Percentiles rank a stretch among this genome's conserved stretches.
phyloP scores from a whole-genome alignment of 108 stramenopile species.

The Cylindrotheca closterium region DNA sequence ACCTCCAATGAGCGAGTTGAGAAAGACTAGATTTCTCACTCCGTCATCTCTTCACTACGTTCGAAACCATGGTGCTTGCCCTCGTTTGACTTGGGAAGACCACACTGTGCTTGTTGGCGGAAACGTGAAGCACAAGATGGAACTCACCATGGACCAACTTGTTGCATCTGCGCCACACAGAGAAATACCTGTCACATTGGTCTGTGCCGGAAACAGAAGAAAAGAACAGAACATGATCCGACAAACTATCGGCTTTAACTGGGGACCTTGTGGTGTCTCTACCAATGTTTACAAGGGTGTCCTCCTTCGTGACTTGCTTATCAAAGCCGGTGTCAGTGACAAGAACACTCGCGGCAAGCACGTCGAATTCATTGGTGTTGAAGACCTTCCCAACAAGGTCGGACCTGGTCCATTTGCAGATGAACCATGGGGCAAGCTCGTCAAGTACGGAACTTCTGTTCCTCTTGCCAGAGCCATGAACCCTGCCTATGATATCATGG shows the following conservation, averaged over 20 bases:
- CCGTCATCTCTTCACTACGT: slow-evolving; percentile 84
- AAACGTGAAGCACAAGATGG: slow-evolving; percentile 44
- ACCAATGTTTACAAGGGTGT: slow-evolving; percentile 96
- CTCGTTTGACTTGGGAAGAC: slow-evolving; percentile 76
- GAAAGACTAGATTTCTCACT: slow-evolving; percentile 80
- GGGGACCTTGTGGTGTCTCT: slow-evolving; percentile 92
- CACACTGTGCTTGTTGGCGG: slow-evolving; percentile 73
- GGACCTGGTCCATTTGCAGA: slow-evolving; percentile 88
- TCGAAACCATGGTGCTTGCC: slow-evolving; percentile 90
- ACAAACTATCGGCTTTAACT: slow-evolving; percentile 97
- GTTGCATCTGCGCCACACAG: slow-evolving; percentile 55
- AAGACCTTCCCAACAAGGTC: slow-evolving; percentile 94
- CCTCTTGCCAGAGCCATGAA: slow-evolving; percentile 93
- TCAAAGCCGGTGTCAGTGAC: slow-evolving; percentile 76
- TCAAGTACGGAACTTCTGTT: slow-evolving; percentile 96
- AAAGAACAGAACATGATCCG: slow-evolving; percentile 98
- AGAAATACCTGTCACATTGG: slow-evolving; percentile 91
- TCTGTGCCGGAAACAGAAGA: slow-evolving; percentile 97
- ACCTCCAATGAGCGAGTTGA: slow-evolving; percentile 78
- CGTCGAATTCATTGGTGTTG: slow-evolving; percentile 87
- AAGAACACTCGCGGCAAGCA: slow-evolving; percentile 82
- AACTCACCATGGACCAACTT: slow-evolving; percentile 86
- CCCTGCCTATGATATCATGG: slow-evolving; percentile 89
- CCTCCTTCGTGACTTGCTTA: slow-evolving; percentile 84
- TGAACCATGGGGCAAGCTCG: slow-evolving; percentile 86